phyloP scores from a whole-genome alignment of 2,329 filamentous ascomycete species.

The Penicillium sp. region DNA sequence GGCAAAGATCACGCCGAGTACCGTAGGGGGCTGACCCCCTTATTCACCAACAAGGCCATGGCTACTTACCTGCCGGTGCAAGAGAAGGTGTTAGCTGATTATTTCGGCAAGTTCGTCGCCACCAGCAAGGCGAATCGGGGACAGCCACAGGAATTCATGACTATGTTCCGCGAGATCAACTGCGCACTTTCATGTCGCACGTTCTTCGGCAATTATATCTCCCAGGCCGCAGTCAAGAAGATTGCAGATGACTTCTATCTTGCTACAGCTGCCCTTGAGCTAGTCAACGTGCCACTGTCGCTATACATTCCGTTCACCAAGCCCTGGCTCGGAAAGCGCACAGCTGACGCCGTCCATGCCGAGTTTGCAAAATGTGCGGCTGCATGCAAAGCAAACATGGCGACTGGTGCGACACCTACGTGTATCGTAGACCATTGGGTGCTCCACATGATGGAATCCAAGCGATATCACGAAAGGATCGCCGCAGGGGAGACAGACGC shows the following conservation, averaged over 20 bases:
- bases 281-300: constrained; percentile 77
- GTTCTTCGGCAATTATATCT: constrained; percentile 87
- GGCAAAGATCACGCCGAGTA: constrained; percentile 86
- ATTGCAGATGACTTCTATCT: constrained; percentile 91
- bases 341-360: constrained; percentile 75
- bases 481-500: constrained; percentile 61
- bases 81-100: constrained; percentile 76
- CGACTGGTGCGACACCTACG: constrained; percentile 69
- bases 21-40: constrained; percentile 80
- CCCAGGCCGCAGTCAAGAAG: constrained; percentile 78
- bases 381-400: constrained; percentile 81
- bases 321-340: constrained; percentile 87
- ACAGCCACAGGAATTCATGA: constrained; percentile 75
- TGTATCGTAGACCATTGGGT: constrained; percentile 92
- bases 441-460: constrained; percentile 74
- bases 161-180: constrained; percentile 81
- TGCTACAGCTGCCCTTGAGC: constrained; percentile 82
- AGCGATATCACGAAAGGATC: constrained; percentile 68
- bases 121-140: constrained; percentile 65
- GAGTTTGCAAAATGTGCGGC: constrained; percentile 83
- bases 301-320: constrained; percentile 86
- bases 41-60: constrained; percentile 83
- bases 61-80: constrained; percentile 83
- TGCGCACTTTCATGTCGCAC: constrained; percentile 85
- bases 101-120: constrained; percentile 71